These are phyloP conservation scores for Pseudoturritis turrita DNA, from an alignment of 345 rosid species.

Conservation along the genomic window DNA sequence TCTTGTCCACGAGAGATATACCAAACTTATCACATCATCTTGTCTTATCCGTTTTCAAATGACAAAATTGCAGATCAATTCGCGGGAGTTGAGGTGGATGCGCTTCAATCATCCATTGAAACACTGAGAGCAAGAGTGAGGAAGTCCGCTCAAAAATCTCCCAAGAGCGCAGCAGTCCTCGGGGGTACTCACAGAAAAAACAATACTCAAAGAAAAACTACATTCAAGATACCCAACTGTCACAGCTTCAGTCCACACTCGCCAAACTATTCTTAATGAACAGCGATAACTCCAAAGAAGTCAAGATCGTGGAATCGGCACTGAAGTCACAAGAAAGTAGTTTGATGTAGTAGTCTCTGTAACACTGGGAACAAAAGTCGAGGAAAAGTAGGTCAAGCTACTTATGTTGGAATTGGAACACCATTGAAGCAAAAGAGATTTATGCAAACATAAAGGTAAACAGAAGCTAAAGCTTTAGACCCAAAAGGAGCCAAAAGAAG, in stretches of 20 bases:
- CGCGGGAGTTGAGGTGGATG: slow-evolving; percentile 62
- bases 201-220: slow-evolving; percentile 37
- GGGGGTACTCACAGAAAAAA: slow-evolving; percentile 29
- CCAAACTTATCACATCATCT: not conserved
- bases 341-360: slow-evolving; percentile 14
- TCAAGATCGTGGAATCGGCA: slow-evolving; percentile 62
- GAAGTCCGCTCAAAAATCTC: slow-evolving; percentile 40
- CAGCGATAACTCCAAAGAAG: slow-evolving; percentile 59
- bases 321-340: slow-evolving; percentile 46
- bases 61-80: slow-evolving; percentile 49
- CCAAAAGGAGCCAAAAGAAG: slow-evolving; percentile 1
- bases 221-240: slow-evolving; percentile 50
- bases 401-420: not conserved
- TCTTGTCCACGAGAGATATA: not conserved
- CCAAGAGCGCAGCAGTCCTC: slow-evolving; percentile 23
- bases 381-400: not conserved
- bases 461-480: slow-evolving; percentile 19
- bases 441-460: slow-evolving; percentile 8
- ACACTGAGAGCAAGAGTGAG: slow-evolving; percentile 61
- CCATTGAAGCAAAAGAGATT: slow-evolving; percentile 6
- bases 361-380: not conserved
- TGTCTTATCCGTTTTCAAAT: not conserved
- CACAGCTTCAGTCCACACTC: slow-evolving; percentile 60
- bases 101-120: slow-evolving; percentile 63
- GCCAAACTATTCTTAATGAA: slow-evolving; percentile 73